Evolutionary conservation across 2,329 filamentous ascomycete species (phyloP), one percentile per base, ranked within the genome.

Genomic region (Didymella pomorum): DNA sequence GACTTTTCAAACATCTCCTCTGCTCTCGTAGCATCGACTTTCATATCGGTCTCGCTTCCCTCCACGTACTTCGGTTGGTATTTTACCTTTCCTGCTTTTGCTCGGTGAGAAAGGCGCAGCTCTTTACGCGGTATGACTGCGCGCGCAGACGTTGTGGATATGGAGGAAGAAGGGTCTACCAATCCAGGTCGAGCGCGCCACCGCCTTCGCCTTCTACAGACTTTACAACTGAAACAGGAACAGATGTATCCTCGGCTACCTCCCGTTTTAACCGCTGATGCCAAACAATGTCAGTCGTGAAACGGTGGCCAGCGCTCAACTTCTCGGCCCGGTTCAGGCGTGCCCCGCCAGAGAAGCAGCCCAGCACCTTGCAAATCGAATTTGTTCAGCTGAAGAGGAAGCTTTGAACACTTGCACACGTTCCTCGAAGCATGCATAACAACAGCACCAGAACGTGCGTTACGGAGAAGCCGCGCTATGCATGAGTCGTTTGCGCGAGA

Each of bases 351-450:
- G 20, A 39, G 35, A 39, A 39, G 35, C 35, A 39, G 35, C 35
- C 35, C 9, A 35, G 11, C 23, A 54, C 56, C 56, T 28, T 58
- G 45, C 39, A 58, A 50, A 35, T 50, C 45, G 50, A 25, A 35
- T 31, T 28, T 16, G n/a, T 3, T 11, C n/a, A 29, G 21, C 45
- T 20, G 23, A 33, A 28, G 10, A 11, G 20, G 14, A 18, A 23
- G 54, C 48, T 11, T 39, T 18, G 18, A 11, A 39, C 23, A 23
- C 23, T 31, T 44, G 20, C 23, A 49, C 44, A 44, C 20, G 11
- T 9, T 16, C n/a, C 25, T 25, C 26, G 31, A 50, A 29, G 45
- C n/a, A 10, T 8, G 31, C 45, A 25, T 31, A 33, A 33, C 25
- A n/a, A 25, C 14, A 41, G 37, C 29, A 23, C 33, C 45, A 14